These are phyloP conservation scores for Coniochaeta hoffmannii DNA, from an alignment of 2,329 filamentous ascomycete genomes.

Conservation along the genomic window DNA sequence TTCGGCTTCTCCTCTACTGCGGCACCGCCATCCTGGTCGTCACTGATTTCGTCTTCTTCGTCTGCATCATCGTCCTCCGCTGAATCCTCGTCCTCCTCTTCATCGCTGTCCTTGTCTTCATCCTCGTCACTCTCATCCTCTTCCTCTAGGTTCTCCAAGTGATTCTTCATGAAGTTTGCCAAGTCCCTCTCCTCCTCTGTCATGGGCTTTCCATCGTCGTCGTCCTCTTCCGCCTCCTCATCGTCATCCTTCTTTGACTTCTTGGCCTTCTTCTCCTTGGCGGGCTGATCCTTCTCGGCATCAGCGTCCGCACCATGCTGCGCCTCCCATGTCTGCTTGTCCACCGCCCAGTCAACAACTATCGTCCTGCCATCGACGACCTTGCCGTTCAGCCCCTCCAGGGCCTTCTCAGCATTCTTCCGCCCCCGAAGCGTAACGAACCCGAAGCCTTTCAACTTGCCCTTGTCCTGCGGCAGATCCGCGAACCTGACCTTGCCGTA, in stretches of 20 bases:
- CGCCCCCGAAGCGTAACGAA: slow-evolving; percentile 83
- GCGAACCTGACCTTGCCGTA: slow-evolving; percentile 89
- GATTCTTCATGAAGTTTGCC: slow-evolving; percentile 51
- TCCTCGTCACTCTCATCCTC: slow-evolving; percentile 45
- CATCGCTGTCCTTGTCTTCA: slow-evolving; percentile 26
- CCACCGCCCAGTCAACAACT: slow-evolving; percentile 95
- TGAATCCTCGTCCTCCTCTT: slow-evolving; percentile 28
- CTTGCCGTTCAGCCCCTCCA: slow-evolving; percentile 82
- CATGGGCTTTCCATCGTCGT: slow-evolving; percentile 23
- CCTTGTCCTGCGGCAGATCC: slow-evolving; percentile 72
- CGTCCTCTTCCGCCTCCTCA: slow-evolving; percentile 18
- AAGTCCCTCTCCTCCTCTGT: slow-evolving; percentile 32
- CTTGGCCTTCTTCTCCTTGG: slow-evolving; percentile 26
- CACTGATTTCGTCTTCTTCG: slow-evolving; percentile 34
- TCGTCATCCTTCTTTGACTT: slow-evolving; percentile 31
- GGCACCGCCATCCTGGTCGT: slow-evolving; percentile 32
- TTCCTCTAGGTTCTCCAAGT: slow-evolving; percentile 49
- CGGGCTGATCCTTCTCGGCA: slow-evolving; percentile 23
- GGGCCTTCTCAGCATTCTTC: slow-evolving; percentile 86
- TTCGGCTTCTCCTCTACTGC: slow-evolving; percentile 28
- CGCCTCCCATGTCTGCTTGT: slow-evolving; percentile 78
- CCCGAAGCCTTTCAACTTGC: slow-evolving; percentile 78
- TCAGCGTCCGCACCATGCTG: slow-evolving; percentile 38
- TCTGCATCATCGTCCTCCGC: slow-evolving; percentile 30
- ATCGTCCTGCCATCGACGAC: slow-evolving; percentile 79